Percentiles rank a stretch among this genome's conserved stretches.
Evolutionary conservation across 73 alveolate species (phyloP).

Genomic region (Loxodes magnus): DNA sequence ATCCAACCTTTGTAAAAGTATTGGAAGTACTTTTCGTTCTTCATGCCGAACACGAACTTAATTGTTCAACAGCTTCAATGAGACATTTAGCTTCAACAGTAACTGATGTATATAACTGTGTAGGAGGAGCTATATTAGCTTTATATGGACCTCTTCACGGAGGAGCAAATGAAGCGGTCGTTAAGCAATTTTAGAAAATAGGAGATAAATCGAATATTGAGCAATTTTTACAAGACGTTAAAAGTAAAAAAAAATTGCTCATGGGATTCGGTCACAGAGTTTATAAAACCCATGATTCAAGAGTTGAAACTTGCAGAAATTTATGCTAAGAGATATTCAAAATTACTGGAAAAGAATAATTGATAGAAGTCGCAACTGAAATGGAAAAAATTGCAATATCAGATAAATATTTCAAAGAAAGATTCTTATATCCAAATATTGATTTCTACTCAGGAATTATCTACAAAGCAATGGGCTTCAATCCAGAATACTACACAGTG

Average conservation of each 20-base stretch:
- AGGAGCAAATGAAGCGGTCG: constrained; percentile 91
- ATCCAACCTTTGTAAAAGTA: constrained; percentile 62
- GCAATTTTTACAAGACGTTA: constrained; percentile 43
- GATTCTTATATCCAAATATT: constrained; percentile 80
- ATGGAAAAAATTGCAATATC: constrained; percentile 72
- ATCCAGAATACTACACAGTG: constrained; percentile 80
- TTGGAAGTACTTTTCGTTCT: constrained; percentile 74
- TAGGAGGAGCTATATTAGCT: constrained; percentile 86
- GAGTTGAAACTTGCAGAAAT: constrained; percentile 65
- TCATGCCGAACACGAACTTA: constrained; percentile 90
- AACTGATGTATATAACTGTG: constrained; percentile 61
- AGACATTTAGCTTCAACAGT: constrained; percentile 69
- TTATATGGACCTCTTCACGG: constrained; percentile 89
- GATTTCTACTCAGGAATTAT: constrained; percentile 85
- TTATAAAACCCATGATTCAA: constrained; percentile 73
- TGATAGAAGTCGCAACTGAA: constrained; percentile 78
- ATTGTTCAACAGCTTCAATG: constrained; percentile 86
- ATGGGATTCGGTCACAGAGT: constrained; percentile 93
- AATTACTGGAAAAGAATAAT: constrained; percentile 74
- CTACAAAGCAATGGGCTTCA: constrained; percentile 85
- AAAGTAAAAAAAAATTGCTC: constrained; percentile 40
- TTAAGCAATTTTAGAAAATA: constrained; percentile 69
- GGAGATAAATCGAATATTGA: constrained; percentile 59
- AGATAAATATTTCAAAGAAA: constrained; percentile 50
- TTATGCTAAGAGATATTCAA: constrained; percentile 66